phyloP scores from a whole-genome alignment of 371 early-diverging fungal species.

The Haplosporangium sp. region DNA sequence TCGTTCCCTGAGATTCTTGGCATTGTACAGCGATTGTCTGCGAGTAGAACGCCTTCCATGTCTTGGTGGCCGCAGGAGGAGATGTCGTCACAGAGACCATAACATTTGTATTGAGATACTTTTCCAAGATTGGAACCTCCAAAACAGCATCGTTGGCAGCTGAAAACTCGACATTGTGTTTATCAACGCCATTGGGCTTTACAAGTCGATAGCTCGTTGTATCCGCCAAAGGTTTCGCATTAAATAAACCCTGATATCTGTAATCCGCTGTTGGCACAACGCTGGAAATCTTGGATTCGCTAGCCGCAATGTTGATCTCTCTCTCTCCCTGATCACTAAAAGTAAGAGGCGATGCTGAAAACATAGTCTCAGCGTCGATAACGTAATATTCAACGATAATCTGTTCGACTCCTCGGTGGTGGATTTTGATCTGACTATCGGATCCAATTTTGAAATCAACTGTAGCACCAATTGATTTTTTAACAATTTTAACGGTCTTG shows the following conservation, averaged over 20 bases:
- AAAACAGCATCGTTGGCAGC: neutral
- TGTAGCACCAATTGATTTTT: neutral
- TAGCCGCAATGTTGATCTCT: slow-evolving; percentile 17
- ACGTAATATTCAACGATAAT: slow-evolving; percentile 65
- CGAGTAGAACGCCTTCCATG: slow-evolving; percentile 61
- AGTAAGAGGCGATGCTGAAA: slow-evolving; percentile 59
- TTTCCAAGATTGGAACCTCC: slow-evolving; percentile 30
- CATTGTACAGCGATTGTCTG: slow-evolving; percentile 61
- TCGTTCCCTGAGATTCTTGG: slow-evolving; percentile 61
- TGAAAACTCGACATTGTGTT: slow-evolving; percentile 19
- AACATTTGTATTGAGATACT: slow-evolving; percentile 48
- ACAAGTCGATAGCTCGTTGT: slow-evolving; percentile 39
- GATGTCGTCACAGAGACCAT: slow-evolving; percentile 44
- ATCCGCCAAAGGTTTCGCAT: neutral
- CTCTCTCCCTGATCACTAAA: slow-evolving; percentile 48
- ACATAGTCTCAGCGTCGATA: slow-evolving; percentile 73
- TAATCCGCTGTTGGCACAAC: neutral
- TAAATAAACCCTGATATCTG: neutral
- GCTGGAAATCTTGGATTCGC: neutral
- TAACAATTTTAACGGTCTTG: neutral
- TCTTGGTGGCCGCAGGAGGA: slow-evolving; percentile 36
- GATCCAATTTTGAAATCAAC: slow-evolving; percentile 47
- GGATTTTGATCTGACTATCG: slow-evolving; percentile 36
- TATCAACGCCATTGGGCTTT: slow-evolving; percentile 46
- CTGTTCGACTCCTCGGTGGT: slow-evolving; percentile 56